Evolutionary conservation across 1,139 yeast species (phyloP).

Genomic region (Fermentozyma sake): DNA sequence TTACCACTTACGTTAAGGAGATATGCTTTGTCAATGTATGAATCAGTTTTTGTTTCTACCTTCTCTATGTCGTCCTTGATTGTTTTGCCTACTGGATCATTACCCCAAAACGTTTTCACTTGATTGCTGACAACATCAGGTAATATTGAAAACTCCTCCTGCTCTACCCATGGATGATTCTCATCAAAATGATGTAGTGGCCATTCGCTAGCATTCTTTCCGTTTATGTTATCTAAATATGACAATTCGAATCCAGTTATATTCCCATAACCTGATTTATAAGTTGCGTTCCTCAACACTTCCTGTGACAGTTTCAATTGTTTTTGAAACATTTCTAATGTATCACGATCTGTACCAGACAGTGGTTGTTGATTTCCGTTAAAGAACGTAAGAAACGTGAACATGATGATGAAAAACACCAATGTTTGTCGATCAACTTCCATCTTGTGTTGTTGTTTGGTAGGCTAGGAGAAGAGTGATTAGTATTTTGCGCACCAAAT

Average conservation of each 20-base stretch:
- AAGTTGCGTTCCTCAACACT: constrained; percentile 38
- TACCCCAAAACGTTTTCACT: constrained; percentile 50
- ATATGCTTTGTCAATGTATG: constrained; percentile 26
- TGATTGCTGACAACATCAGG: constrained; percentile 53
- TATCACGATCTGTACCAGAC: constrained; percentile 23
- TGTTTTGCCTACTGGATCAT: constrained; percentile 10
- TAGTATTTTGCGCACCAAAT: too few species aligned
- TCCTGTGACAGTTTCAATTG: constrained; percentile 26
- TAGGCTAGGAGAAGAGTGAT: too few species aligned
- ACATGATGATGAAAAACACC: constrained; percentile 33
- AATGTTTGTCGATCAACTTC: constrained; percentile 38
- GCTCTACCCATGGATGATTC: constrained; percentile 47
- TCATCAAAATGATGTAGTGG: constrained; percentile 46
- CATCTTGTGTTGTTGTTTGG: too few species aligned
- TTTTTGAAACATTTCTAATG: constrained; percentile 25
- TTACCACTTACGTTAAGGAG: constrained; percentile 50
- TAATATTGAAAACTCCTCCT: constrained; percentile 51
- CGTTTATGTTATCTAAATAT: constrained; percentile 49
- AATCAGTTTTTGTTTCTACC: too few species aligned
- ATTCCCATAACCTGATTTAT: constrained; percentile 58
- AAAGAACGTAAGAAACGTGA: constrained; percentile 31
- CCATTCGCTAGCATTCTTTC: constrained; percentile 47
- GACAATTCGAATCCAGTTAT: constrained; percentile 68
- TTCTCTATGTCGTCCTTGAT: too few species aligned
- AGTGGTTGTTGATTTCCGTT: constrained; percentile 28